phyloP scores from a whole-genome alignment of 2,329 filamentous ascomycete genomes.

The Colletotrichum eremochloae region DNA sequence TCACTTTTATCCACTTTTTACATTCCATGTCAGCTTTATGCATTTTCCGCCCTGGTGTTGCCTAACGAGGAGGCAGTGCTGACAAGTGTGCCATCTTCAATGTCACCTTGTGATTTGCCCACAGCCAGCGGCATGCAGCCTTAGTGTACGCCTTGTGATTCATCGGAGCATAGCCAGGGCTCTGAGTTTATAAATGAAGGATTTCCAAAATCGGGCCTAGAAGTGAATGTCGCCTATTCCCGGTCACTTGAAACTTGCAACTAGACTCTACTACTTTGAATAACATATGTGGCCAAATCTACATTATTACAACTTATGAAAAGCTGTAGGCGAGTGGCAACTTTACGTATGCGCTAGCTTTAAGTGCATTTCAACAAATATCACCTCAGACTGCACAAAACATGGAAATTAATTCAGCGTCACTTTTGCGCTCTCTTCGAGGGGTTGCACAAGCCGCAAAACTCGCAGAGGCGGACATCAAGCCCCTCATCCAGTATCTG shows the following conservation, averaged over 20 bases:
- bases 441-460: constrained; percentile 20
- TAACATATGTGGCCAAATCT: not conserved
- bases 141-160: not conserved
- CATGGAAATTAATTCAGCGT: not conserved
- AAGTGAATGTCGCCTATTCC: not conserved
- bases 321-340: not conserved
- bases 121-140: not conserved
- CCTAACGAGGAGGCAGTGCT: constrained; percentile 30
- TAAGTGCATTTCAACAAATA: not conserved
- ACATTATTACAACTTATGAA: not conserved
- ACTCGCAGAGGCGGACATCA: not conserved
- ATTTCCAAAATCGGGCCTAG: not conserved
- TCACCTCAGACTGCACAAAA: too few relatives aligned
- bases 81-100: not conserved
- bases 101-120: not conserved
- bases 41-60: constrained; percentile 3
- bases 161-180: too few relatives aligned
- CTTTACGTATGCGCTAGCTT: too few relatives aligned
- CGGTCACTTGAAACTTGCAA: not conserved
- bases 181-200: not conserved
- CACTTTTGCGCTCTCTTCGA: not conserved
- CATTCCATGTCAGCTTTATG: not conserved
- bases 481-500: not conserved
- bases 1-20: not conserved
- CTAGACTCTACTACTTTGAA: not conserved